Conservation (phyloP, 345 rosid genomes). For the Adansonia digitata region DNA sequence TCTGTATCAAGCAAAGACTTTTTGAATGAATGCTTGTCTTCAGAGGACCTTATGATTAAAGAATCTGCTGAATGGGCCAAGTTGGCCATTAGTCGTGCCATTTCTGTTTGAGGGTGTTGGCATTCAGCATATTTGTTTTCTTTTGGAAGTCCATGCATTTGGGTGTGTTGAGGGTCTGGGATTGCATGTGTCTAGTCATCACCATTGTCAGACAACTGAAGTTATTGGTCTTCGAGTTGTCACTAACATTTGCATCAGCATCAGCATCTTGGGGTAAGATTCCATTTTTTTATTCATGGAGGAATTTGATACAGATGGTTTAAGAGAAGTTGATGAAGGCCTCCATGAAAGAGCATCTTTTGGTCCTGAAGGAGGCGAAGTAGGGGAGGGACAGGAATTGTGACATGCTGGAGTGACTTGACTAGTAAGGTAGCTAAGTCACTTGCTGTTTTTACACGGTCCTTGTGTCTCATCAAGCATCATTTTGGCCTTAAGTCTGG, state of each 20-base stretch:
- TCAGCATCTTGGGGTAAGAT: constrained; percentile 39
- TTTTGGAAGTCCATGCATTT: constrained; percentile 41
- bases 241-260: constrained; percentile 45
- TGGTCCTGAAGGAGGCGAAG: constrained; percentile 14
- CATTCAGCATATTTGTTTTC: constrained; percentile 17
- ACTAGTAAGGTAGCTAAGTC: constrained; percentile 14
- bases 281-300: constrained; percentile 4
- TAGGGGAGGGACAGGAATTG: not conserved
- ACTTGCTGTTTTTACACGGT: not conserved
- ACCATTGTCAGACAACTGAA: constrained; percentile 39
- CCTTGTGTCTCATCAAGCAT: not conserved
- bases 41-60: constrained; percentile 66
- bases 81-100: constrained; percentile 67
- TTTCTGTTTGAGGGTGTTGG: constrained; percentile 54
- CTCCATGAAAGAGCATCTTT: constrained; percentile 8
- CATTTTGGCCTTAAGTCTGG: not conserved
- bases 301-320: constrained; percentile 16
- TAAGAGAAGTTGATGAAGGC: constrained; percentile 11
- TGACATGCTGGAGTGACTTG: not conserved
- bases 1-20: constrained; percentile 68
- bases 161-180: constrained; percentile 38
- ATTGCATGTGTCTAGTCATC: constrained; percentile 45
- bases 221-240: constrained; percentile 30
- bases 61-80: constrained; percentile 73
- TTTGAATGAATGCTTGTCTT: constrained; percentile 65